These are phyloP conservation scores for Lablab purpureus DNA, from an alignment of 306 rosid genomes.

Conservation along the genomic window DNA sequence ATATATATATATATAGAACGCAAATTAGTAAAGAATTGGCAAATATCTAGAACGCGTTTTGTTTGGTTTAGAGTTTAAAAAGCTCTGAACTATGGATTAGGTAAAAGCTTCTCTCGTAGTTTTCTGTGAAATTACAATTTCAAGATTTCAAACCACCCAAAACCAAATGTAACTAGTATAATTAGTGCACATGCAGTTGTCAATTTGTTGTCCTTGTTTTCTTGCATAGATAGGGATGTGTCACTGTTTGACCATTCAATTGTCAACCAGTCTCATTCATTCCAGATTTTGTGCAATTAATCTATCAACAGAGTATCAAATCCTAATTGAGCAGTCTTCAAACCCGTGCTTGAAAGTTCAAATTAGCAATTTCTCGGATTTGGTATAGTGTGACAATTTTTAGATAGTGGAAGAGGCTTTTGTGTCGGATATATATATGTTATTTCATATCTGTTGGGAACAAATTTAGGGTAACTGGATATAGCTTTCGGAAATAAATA, in stretches of 20 bases:
- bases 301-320: constrained; percentile 13
- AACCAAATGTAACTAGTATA: neutral
- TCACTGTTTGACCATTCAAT: constrained; percentile 47
- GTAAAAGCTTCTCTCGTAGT: neutral
- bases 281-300: constrained; percentile 35
- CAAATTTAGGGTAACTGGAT: neutral
- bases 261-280: constrained; percentile 54
- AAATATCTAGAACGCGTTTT: neutral
- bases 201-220: constrained; percentile 11
- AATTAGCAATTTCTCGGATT: neutral
- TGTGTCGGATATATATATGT: neutral
- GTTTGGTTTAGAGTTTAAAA: neutral
- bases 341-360: constrained; percentile 17
- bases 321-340: constrained; percentile 26
- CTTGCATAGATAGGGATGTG: constrained; percentile 6
- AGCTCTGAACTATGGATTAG: neutral
- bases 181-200: constrained; percentile 22
- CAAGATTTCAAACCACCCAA: neutral
- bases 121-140: constrained; percentile 1
- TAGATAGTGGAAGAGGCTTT: neutral
- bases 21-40: constrained; percentile 8
- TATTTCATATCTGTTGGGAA: neutral
- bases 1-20: no score
- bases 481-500: constrained; percentile 42
- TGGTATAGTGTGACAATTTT: neutral